These are phyloP conservation scores for Russula emetica DNA, from an alignment of 768 basidiomycete genomes.

Conservation along the genomic window DNA sequence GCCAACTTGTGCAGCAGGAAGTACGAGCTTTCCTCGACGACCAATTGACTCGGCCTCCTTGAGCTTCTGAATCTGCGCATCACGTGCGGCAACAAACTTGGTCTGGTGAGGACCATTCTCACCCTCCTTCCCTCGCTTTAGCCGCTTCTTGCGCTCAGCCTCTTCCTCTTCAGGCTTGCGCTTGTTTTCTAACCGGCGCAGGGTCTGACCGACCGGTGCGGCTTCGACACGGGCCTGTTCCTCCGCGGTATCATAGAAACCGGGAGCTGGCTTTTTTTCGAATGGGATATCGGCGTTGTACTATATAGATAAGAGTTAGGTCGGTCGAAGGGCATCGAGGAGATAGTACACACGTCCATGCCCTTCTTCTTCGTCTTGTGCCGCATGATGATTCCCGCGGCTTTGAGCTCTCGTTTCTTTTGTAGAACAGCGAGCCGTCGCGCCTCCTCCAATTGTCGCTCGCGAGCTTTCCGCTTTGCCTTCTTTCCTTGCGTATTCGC, in stretches of 20 bases:
- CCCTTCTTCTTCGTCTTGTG: constrained; percentile 94
- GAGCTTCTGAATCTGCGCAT: constrained; percentile 95
- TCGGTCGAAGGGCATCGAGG: neutral
- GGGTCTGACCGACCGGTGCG: constrained; percentile 88
- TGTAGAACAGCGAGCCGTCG: constrained; percentile 90
- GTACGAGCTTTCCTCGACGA: constrained; percentile 72
- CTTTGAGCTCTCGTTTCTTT: constrained; percentile 96
- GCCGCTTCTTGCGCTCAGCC: constrained; percentile 86
- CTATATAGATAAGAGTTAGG: constrained; percentile 39
- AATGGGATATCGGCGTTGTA: constrained; percentile 99
- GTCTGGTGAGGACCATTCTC: constrained; percentile 64
- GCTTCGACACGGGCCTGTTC: constrained; percentile 81
- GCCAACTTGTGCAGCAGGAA: constrained; percentile 90
- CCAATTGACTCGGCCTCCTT: constrained; percentile 97
- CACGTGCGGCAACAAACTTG: constrained; percentile 94
- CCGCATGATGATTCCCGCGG: constrained; percentile 96
- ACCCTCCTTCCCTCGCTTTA: constrained; percentile 72
- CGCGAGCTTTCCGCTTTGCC: constrained; percentile 96
- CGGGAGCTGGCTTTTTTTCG: constrained; percentile 91
- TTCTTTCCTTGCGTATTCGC: constrained; percentile 99
- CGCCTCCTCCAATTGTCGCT: constrained; percentile 95
- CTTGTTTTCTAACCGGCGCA: constrained; percentile 93
- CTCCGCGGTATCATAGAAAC: constrained; percentile 95
- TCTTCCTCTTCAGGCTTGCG: constrained; percentile 92
- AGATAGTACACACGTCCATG: constrained; percentile 74